These are phyloP conservation scores for Osmanthus fragrans DNA, from an alignment of 257 asterid species.

Conservation along the genomic window DNA sequence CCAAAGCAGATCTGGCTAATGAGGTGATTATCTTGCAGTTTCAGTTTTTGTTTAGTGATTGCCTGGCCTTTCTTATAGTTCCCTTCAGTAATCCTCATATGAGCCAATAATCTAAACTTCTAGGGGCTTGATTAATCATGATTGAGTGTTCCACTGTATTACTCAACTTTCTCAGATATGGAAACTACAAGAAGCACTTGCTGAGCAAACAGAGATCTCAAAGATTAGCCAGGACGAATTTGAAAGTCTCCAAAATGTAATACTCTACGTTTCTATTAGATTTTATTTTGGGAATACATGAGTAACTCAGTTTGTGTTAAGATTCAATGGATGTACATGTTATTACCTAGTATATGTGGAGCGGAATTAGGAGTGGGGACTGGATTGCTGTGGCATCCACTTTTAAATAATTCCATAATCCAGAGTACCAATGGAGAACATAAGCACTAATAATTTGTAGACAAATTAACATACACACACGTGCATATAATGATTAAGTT, in stretches of 20 bases:
- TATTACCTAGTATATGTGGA: not conserved
- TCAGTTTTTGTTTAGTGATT: not conserved
- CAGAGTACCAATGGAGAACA: not conserved
- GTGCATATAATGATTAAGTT: not conserved
- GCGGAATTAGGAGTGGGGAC: not conserved
- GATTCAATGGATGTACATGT: not conserved
- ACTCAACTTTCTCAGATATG: conserved; percentile 53
- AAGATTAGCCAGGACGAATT: conserved; percentile 82
- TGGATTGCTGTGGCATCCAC: not conserved
- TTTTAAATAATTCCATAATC: not conserved
- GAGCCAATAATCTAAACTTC: not conserved
- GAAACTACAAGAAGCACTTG: conserved; percentile 79
- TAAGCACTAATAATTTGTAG: not conserved
- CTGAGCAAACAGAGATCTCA: conserved; percentile 73
- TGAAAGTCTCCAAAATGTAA: conserved; percentile 83
- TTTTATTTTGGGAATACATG: conserved; percentile 10
- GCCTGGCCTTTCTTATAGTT: not conserved
- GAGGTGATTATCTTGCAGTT: conserved; percentile 54
- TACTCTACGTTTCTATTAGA: conserved; percentile 5
- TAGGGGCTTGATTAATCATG: not conserved
- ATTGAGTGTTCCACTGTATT: not conserved
- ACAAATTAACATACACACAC: not conserved
- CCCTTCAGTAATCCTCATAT: not conserved
- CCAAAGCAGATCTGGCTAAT: conserved; percentile 74
- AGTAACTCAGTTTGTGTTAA: not conserved